Base-by-base conservation (phyloP, 2,329 filamentous ascomycete species). In the Teratosphaeria pseudoeucalypti region DNA sequence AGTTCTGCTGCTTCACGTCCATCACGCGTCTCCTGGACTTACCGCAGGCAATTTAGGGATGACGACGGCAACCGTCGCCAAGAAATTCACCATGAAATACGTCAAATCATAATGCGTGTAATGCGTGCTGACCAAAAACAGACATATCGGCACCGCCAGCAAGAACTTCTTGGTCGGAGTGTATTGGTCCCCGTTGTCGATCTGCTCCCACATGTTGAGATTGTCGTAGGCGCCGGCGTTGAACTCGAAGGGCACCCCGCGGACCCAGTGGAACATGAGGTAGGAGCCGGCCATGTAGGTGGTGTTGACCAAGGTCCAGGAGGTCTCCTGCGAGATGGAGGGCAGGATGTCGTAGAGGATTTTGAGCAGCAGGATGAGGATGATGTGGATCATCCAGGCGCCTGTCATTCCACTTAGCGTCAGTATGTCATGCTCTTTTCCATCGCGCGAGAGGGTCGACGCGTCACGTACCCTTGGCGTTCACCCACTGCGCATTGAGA, bases 131-230 rank as follows among this genome's bases (percentile, higher is more conserved):
- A 97, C 81, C 59, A 99, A 82, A 75, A 99, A 99, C 64, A 99
- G 82, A 64, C 92, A 83, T 69, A 99, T 95, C 47, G 94, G 94
- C 37, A 97, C 92, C 70, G 88, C 90, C 68, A 97, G 85, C 61
- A 99, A 81, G 72, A 99, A 99, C 77, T 99, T 99, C 82, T 99
- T 99, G 66, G 94, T 90, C 3, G 94, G 94, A 0, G 94, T 99
- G 79, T 97, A 99, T 75, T 99, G 94, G 68, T 94, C 94, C 54
- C 94, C 94, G 71, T 97, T 95, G 79, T 99, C 94, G 74, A 99
- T 99, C 78, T 99, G 94, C 79, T 99, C 94, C 94, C 94, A 99
- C 94, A 99, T 97, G 79, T 97, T 99, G 72, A 99, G 82, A 76
- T 99, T 97, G 81, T 99, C 94, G 76, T 97, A 99, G 68, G 94